Conservation (phyloP, 345 rosid species). For the Eucalyptus polyanthemos region DNA sequence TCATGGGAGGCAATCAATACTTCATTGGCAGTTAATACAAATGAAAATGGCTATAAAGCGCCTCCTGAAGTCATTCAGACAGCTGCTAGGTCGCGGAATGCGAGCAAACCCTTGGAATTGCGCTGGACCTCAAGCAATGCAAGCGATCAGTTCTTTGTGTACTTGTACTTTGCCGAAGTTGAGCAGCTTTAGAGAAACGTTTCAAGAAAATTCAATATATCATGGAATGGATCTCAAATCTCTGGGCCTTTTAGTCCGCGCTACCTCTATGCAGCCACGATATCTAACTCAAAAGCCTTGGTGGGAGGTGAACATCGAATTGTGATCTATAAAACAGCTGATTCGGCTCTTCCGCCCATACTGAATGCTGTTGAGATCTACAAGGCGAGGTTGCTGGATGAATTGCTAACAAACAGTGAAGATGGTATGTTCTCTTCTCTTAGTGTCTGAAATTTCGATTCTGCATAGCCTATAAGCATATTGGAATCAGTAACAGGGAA, state of each 20-base stretch:
- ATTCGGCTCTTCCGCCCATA: conserved; percentile 38
- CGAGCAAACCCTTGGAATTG: conserved; percentile 10
- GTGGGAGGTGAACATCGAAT: conserved; percentile 10
- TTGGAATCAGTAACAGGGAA: not conserved
- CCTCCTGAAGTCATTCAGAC: conserved; percentile 27
- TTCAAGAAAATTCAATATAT: conserved; percentile 22
- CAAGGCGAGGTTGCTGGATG: conserved; percentile 1
- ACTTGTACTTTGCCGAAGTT: conserved; percentile 41
- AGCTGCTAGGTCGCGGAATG: conserved; percentile 9
- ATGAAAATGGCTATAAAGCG: conserved; percentile 14
- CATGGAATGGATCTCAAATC: conserved; percentile 13
- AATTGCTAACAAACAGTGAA: conserved; percentile 4
- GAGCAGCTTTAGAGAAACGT: conserved; percentile 17
- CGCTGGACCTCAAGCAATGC: conserved; percentile 2
- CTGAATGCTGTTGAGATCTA: conserved; percentile 22
- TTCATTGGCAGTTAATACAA: conserved; percentile 4
- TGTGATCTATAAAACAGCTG: not conserved
- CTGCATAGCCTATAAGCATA: not conserved
- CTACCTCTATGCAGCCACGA: conserved; percentile 3
- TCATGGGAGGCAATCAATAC: conserved; percentile 18
- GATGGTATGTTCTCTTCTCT: conserved; percentile 19
- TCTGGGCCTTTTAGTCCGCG: conserved; percentile 15
- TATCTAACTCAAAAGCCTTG: not conserved
- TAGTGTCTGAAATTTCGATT: not conserved
- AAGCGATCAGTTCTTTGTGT: conserved; percentile 15